Conservation (phyloP, 1,284 basidiomycete species). For the Anthracocystis panici-leucophaei region DNA sequence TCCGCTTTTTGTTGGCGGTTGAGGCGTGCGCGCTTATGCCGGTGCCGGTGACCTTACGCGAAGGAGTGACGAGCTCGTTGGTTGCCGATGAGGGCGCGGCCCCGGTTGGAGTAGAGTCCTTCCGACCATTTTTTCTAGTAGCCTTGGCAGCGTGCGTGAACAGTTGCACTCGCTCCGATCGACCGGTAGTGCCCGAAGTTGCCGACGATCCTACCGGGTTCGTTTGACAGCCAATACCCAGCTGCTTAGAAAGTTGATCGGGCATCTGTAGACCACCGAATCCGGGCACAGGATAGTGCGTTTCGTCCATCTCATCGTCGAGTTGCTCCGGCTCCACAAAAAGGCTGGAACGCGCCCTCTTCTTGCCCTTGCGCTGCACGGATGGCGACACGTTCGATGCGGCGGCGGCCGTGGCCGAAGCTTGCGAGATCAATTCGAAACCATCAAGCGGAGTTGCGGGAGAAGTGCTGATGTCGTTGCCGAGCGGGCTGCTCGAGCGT, state of each 20-base stretch:
- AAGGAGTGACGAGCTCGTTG: background rate
- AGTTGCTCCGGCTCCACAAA: slow-evolving; percentile 38
- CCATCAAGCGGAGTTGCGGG: slow-evolving; percentile 17
- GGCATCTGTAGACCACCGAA: background rate
- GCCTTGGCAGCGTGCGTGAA: no score
- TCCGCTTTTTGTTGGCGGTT: slow-evolving; percentile 4
- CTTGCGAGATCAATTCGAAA: slow-evolving; percentile 1
- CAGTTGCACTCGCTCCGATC: background rate
- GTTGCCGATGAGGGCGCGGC: background rate
- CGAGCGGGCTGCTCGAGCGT: slow-evolving; percentile 21
- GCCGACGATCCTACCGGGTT: no score
- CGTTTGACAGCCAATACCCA: background rate
- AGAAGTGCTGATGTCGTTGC: background rate
- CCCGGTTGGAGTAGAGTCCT: background rate
- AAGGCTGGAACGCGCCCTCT: slow-evolving; percentile 12
- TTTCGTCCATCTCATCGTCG: slow-evolving; percentile 48
- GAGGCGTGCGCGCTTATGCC: no score
- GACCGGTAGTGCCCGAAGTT: background rate
- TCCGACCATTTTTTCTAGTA: background rate
- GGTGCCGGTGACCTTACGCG: background rate
- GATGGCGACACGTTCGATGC: slow-evolving; percentile 10
- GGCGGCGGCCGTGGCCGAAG: slow-evolving; percentile 6
- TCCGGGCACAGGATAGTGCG: slow-evolving; percentile 48
- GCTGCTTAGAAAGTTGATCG: background rate
- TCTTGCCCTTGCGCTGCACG: slow-evolving; percentile 15